Base-by-base conservation (phyloP, 768 basidiomycete species). In the Heimioporus sp. region DNA sequence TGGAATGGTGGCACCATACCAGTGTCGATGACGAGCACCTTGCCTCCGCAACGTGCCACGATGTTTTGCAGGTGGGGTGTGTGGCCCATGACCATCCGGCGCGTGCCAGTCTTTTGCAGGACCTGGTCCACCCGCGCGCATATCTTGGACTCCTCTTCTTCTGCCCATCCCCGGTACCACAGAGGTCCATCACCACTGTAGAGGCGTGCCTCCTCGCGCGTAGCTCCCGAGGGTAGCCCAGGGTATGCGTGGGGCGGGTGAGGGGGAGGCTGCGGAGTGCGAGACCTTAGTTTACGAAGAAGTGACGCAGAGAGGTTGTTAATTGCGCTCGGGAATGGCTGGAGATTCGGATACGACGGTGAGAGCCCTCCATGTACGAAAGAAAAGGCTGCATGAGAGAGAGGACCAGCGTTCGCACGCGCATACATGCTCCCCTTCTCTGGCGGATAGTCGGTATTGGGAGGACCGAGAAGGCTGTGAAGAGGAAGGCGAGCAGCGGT, bases 91-190 rank as follows among this genome's bases (percentile, higher is more conserved):
- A 99, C 81, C 83, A 95, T 85, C 59, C 92, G 76, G 52, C 91
- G 73, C 24, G 90, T 94, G 1, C 92, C 92, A 1, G 91, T 86
- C 67, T 79, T 82, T 31, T 77, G 65, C 46, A 91, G 71, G 16
- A 95, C 86, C 21, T 75, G 70, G 52, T 90, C 85, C 0, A 92
- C 92, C 34, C 81, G 77, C 2, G 60, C 65, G 66, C 97, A 99
- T 5, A 81, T 82, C 46, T 74, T 74, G 50, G 80, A 79, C 46
- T 95, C 91, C 21, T 73, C 69, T 12, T 86, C 83, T 46, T 82
- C 75, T 15, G 96, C 96, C 83, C 94, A 94, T 2, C 94, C 94
- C 11, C 97, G 80, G 67, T 94, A 97, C 97, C 97, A 98, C 41
- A 95, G 69, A 4, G 94, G 93, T 0, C 96, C 96, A 39, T 91